Base-by-base conservation (phyloP, 176 grass and related monocot genomes). In the Miscanthus lutarioriparius region DNA sequence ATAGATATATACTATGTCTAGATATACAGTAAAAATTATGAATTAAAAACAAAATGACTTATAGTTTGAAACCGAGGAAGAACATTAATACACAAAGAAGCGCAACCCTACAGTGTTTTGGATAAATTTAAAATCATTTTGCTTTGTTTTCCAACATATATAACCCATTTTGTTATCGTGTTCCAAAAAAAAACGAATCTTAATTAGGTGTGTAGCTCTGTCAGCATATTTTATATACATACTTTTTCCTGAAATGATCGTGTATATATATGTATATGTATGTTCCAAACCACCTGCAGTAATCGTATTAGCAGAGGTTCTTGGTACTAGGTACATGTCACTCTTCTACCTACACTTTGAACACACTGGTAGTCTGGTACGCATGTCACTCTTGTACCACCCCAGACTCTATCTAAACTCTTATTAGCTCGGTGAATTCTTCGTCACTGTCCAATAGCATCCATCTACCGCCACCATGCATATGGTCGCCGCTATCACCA, bases 321-420 rank as follows among this genome's bases (percentile, higher is more conserved):
- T 22, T 32, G 66, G 12, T 80, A 48, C 70, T 89, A 75, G 82
- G 77, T 85, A 70, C 59, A 81, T 80, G 82, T 85, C 76, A 76
- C 70, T 81, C 71, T 85, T 85, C 69, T 70, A 70, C 86, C 74
- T 83, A 61, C 7, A 47, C 43, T 68, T 51, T 63, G 63, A 41
- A 41, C 51, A 64, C 49, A n/a, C n/a, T 51, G 17, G 69, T 89
- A 67, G 77, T 20, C 33, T 54, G 22, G 2, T 37, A 10, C 10
- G 36, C 51, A 54, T 80, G 82, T 81, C 76, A 76, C 70, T 80
- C 71, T 85, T 81, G 70, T 70, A 54, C 51, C 19, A 54, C 49
- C 5, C 22, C 25, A 23, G 20, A 59, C n/a, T 61, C 22, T 10
- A 23, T 53, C 22, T 10, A 61, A 22, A 61, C 9, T 1, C n/a